Evolutionary conservation across 2,329 filamentous ascomycete species (phyloP).

Genomic region (Pezicula carpinea): DNA sequence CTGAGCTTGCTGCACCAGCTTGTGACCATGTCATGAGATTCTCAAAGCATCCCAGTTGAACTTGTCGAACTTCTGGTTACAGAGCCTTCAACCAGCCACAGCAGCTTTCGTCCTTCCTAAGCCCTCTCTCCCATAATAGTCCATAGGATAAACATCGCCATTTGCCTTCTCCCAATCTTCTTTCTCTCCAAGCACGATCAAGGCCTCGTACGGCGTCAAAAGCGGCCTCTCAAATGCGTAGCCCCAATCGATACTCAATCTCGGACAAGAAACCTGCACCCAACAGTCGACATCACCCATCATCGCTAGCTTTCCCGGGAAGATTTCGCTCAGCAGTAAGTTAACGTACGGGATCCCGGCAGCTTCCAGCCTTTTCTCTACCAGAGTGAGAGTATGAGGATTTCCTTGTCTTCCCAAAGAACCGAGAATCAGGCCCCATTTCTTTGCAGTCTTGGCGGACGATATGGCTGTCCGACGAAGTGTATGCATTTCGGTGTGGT

Average conservation of each 20-base stretch:
- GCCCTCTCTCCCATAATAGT: constrained; percentile 93
- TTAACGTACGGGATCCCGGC: constrained; percentile 79
- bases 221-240: constrained; percentile 89
- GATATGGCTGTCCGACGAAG: constrained; percentile 73
- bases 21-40: too few species aligned
- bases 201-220: constrained; percentile 89
- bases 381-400: constrained; percentile 82
- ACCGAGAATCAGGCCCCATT: constrained; percentile 94
- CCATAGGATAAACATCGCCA: constrained; percentile 83
- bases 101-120: constrained; percentile 67
- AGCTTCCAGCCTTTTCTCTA: constrained; percentile 70
- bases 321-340: constrained; percentile 87
- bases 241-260: constrained; percentile 97
- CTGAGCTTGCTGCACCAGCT: too few species aligned
- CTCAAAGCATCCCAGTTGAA: too few species aligned
- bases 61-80: background rate
- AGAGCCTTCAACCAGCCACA: background rate
- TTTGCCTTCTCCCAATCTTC: constrained; percentile 66
- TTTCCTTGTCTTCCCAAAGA: constrained; percentile 93
- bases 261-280: constrained; percentile 97
- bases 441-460: constrained; percentile 69
- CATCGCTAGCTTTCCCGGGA: constrained; percentile 88
- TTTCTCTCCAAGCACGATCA: constrained; percentile 77
- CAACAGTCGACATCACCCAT: constrained; percentile 95
- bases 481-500: constrained; percentile 83